These are phyloP conservation scores for Kazachstania kunashirensis DNA, from an alignment of 805 yeast species.

Conservation along the genomic window DNA sequence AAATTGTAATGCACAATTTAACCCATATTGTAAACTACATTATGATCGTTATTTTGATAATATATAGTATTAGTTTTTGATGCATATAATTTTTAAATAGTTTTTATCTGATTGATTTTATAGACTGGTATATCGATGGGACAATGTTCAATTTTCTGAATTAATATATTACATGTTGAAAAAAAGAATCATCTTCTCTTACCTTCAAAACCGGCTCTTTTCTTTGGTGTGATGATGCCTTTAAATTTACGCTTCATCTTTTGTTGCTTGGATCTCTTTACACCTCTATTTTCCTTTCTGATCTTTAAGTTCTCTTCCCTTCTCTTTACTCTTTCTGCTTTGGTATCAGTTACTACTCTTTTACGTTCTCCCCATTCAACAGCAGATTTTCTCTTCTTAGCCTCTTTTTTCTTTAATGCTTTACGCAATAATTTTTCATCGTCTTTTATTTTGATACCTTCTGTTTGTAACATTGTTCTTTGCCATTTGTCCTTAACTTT, in stretches of 20 bases:
- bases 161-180: no score
- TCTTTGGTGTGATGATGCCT: conserved; percentile 41
- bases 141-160: no score
- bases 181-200: no score
- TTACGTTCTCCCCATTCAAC: conserved; percentile 89
- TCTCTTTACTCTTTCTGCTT: conserved; percentile 68
- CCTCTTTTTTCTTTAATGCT: conserved; percentile 75
- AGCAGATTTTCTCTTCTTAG: conserved; percentile 76
- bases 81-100: no score
- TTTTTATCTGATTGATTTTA: not conserved
- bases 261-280: conserved; percentile 62
- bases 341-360: conserved; percentile 64
- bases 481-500: conserved; percentile 79
- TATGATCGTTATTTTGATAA: conserved; percentile 23
- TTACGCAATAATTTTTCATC: conserved; percentile 82
- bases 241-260: conserved; percentile 55
- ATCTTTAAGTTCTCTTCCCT: conserved; percentile 85
- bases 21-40: conserved; percentile 28
- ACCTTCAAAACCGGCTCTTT: conserved; percentile 94
- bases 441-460: conserved; percentile 81
- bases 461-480: conserved; percentile 72
- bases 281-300: conserved; percentile 77
- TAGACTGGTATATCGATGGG: no score
- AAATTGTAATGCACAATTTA: conserved; percentile 19
- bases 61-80: no score